Conservation (phyloP, 2,329 filamentous ascomycete genomes). For the Colletotrichum sp. region DNA sequence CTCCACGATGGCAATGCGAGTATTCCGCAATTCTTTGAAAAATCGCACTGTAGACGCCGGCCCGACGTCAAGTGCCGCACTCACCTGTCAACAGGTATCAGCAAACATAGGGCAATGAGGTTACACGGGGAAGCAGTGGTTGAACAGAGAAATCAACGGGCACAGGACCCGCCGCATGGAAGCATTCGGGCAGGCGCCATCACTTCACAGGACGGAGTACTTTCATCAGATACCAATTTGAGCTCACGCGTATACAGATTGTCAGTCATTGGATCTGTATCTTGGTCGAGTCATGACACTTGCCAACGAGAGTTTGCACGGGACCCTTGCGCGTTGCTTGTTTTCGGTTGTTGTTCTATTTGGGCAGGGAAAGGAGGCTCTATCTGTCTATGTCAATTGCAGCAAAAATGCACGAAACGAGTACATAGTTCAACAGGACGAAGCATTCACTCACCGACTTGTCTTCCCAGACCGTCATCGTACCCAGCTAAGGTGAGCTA, state of each 20-base stretch:
- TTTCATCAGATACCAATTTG: slow-evolving; percentile 21
- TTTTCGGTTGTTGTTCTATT: slow-evolving; percentile 2
- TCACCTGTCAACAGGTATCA: background rate
- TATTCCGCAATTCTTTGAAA: background rate
- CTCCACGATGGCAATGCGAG: background rate
- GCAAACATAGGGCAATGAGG: background rate
- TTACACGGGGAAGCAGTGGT: background rate
- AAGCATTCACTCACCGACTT: slow-evolving; percentile 15
- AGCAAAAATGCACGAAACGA: slow-evolving; percentile 2
- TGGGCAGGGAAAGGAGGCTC: slow-evolving; percentile 1
- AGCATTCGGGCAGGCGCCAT: slow-evolving; percentile 18
- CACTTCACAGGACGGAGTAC: slow-evolving; percentile 14
- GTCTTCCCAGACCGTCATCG: background rate
- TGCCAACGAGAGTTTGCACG: background rate
- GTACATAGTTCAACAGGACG: slow-evolving; percentile 17
- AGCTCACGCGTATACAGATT: slow-evolving; percentile 20
- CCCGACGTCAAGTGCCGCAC: background rate
- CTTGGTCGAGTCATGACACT: background rate
- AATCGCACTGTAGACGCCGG: background rate
- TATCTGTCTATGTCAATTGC: slow-evolving; percentile 9
- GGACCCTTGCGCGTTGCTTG: slow-evolving; percentile 8
- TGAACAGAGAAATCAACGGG: background rate
- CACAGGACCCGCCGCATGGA: background rate
- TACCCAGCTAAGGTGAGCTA: background rate
- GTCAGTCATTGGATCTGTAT: slow-evolving; percentile 18